Percentiles rank a stretch among this genome's conserved stretches.
Evolutionary conservation across 257 asterid genomes (phyloP).

Genomic region (Solanum ossicruentum): DNA sequence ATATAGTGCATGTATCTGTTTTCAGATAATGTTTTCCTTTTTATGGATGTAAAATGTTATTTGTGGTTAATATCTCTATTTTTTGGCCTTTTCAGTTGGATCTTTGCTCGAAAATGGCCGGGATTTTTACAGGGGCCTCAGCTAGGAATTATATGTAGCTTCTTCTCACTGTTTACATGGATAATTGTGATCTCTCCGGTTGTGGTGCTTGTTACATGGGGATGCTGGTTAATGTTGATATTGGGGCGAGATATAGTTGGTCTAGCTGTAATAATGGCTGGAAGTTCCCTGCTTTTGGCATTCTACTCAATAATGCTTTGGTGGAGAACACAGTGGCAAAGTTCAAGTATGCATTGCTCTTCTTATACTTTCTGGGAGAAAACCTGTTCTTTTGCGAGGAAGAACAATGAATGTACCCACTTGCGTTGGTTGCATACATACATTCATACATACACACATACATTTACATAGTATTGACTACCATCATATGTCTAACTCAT

Average conservation of each 20-base stretch:
- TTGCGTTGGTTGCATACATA: neutral
- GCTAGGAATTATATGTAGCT: conserved; percentile 67
- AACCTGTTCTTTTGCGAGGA: neutral
- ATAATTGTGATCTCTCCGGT: conserved; percentile 77
- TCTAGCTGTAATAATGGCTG: conserved; percentile 97
- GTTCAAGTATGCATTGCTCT: conserved; percentile 75
- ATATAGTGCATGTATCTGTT: neutral
- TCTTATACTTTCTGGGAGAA: neutral
- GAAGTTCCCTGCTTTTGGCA: conserved; percentile 84
- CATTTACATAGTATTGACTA: neutral
- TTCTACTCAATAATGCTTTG: conserved; percentile 96
- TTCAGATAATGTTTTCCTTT: neutral
- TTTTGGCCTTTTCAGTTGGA: conserved; percentile 66
- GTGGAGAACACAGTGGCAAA: conserved; percentile 99
- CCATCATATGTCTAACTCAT: neutral
- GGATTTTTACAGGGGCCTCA: conserved; percentile 76
- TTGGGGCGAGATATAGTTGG: conserved; percentile 93
- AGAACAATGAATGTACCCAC: neutral
- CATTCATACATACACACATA: neutral
- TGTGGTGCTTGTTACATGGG: conserved; percentile 74
- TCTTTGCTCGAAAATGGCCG: conserved; percentile 98
- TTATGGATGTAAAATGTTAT: neutral
- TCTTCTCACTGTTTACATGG: conserved; percentile 79
- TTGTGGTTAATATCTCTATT: conserved; percentile 8
- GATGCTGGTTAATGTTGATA: conserved; percentile 84